Conservation (phyloP, 2,329 filamentous ascomycete genomes). For the Fusarium luffae region DNA sequence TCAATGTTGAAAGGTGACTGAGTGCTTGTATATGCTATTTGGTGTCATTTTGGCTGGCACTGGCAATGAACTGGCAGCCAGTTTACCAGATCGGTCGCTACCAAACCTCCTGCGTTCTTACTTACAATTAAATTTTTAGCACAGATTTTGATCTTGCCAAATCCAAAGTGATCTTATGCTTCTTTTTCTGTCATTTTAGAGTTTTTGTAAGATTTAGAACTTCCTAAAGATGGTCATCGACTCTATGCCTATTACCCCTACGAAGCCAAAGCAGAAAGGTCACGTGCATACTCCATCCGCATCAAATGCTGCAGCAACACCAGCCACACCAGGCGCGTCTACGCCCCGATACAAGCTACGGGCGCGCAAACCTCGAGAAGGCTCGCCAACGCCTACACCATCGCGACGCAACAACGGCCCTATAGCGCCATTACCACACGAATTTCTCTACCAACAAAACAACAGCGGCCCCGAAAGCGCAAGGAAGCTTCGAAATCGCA, state of each 20-base stretch:
- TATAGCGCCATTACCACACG: constrained; percentile 18
- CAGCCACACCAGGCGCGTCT: constrained; percentile 32
- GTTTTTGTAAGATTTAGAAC: neutral
- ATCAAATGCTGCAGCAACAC: constrained; percentile 3
- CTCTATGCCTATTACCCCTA: neutral
- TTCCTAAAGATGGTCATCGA: neutral
- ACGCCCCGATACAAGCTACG: constrained; percentile 42
- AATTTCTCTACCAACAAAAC: constrained; percentile 10
- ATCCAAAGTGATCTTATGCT: neutral
- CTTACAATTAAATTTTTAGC: neutral
- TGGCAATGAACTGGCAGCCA: neutral
- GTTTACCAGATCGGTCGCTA: neutral
- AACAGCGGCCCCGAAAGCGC: constrained; percentile 4
- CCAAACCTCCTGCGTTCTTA: neutral
- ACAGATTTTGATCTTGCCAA: accelerated
- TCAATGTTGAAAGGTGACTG: neutral
- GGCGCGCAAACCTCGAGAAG: constrained; percentile 40
- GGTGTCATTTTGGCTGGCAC: neutral
- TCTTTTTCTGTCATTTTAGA: neutral
- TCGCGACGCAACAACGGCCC: constrained; percentile 34
- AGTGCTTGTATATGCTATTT: neutral
- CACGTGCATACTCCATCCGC: constrained; percentile 31
- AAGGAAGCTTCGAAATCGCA: constrained; percentile 35
- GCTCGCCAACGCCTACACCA: constrained; percentile 35
- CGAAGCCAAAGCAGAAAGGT: constrained; percentile 18